phyloP scores from a whole-genome alignment of 2,329 filamentous ascomycete genomes.

The Conoideocrella luteorostrata region DNA sequence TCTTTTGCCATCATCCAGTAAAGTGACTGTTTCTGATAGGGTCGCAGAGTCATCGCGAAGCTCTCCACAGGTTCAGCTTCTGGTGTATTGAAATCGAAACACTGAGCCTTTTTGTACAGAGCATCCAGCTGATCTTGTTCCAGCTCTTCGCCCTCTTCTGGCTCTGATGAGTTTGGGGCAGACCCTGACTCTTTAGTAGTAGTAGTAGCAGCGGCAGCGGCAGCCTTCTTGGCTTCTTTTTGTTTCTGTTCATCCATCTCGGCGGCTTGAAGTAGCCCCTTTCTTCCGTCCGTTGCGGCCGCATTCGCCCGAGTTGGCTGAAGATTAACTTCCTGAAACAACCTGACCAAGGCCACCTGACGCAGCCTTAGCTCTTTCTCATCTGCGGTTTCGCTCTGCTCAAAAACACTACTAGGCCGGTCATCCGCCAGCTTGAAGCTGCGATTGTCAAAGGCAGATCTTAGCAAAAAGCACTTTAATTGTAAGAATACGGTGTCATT shows the following conservation, averaged over 20 bases:
- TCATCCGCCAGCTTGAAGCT: constrained; percentile 60
- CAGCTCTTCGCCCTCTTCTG: constrained; percentile 81
- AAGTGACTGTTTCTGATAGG: constrained; percentile 91
- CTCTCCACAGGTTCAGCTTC: constrained; percentile 75
- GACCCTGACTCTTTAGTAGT: constrained; percentile 34
- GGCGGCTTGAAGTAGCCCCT: constrained; percentile 78
- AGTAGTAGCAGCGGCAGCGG: too few species aligned
- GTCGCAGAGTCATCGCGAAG: constrained; percentile 77
- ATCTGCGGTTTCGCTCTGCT: constrained; percentile 77
- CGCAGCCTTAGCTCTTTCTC: constrained; percentile 78
- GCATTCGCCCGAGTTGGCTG: constrained; percentile 69
- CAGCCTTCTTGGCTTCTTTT: constrained; percentile 40
- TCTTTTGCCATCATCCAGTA: constrained; percentile 97
- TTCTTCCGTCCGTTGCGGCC: constrained; percentile 72
- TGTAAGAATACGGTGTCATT: constrained; percentile 96
- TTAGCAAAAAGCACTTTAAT: constrained; percentile 69
- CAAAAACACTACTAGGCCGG: constrained; percentile 66
- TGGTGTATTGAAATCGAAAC: constrained; percentile 90
- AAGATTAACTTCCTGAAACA: constrained; percentile 85
- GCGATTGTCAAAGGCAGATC: constrained; percentile 62
- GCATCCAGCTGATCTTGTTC: constrained; percentile 94
- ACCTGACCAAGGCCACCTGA: constrained; percentile 79
- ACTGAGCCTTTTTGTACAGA: constrained; percentile 91
- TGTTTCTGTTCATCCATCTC: constrained; percentile 77
- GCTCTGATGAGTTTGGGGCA: constrained; percentile 54